These are phyloP conservation scores for Triangularia verruculosa DNA, from an alignment of 2,329 filamentous ascomycete species.

Conservation along the genomic window DNA sequence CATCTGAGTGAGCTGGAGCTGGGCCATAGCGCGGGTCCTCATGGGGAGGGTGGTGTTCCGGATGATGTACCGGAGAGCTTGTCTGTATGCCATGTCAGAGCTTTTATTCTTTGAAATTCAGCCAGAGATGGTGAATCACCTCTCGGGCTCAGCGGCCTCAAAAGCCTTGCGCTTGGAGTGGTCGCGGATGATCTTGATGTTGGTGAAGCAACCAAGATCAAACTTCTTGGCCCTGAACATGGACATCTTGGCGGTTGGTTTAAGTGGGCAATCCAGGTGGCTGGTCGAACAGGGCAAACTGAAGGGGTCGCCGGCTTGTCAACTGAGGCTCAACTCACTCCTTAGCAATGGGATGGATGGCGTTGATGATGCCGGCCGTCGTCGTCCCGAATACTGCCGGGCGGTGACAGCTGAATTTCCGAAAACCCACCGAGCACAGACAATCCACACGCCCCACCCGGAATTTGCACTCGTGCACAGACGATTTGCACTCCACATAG, in stretches of 20 bases:
- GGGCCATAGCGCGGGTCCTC: slow-evolving; percentile 82
- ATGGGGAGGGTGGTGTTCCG: slow-evolving; percentile 84
- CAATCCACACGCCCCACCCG: not conserved
- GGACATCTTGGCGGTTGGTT: slow-evolving; percentile 56
- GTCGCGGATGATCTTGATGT: slow-evolving; percentile 83
- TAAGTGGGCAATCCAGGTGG: not conserved
- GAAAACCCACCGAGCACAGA: not conserved
- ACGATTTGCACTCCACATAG: not conserved
- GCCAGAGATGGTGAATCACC: slow-evolving; percentile 49
- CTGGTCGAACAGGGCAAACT: not conserved
- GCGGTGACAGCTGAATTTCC: slow-evolving; percentile 9
- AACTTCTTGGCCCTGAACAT: slow-evolving; percentile 89
- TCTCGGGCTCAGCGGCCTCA: slow-evolving; percentile 79
- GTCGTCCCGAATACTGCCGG: slow-evolving; percentile 13
- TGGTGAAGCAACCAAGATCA: slow-evolving; percentile 83
- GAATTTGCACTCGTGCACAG: not conserved
- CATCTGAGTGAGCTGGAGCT: slow-evolving; percentile 92
- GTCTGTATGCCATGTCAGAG: slow-evolving; percentile 50
- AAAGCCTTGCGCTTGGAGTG: slow-evolving; percentile 96
- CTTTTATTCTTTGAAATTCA: not conserved
- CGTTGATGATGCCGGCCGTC: not conserved
- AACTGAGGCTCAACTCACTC: not conserved
- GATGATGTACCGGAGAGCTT: slow-evolving; percentile 90
- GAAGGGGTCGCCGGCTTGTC: slow-evolving; percentile 1
- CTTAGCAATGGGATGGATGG: not conserved